Evolutionary conservation across 2,329 filamentous ascomycete species (phyloP), one percentile per base, ranked within the genome.

Genomic region (Esteya vermicola): DNA sequence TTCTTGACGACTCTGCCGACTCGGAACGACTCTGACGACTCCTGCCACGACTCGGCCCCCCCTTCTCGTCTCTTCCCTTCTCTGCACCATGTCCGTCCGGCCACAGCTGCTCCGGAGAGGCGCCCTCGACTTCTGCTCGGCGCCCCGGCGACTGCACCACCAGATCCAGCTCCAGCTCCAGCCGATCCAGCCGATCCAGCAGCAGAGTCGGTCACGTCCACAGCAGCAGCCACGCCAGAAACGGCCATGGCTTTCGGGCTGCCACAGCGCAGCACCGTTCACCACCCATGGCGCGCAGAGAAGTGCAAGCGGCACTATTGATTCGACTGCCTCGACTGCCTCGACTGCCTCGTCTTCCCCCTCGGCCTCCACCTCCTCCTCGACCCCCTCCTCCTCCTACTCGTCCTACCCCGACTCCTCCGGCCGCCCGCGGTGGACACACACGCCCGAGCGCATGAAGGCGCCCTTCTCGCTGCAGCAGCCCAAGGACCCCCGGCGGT

Each of bases 371-470:
- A n/a, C n/a, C n/a, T n/a, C n/a, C n/a, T n/a, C n/a, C n/a, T n/a
- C n/a, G n/a, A n/a, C n/a, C n/a, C n/a, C n/a, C n/a, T n/a, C n/a
- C n/a, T n/a, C n/a, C n/a, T n/a, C n/a, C n/a, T n/a, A n/a, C n/a
- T n/a, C n/a, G n/a, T n/a, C n/a, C 32, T 4, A 14, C 8, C 14
- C 27, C 9, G 28, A 16, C 22, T 8, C n/a, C 9, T 28, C 16
- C 13, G 40, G 47, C 4, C 46, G 49, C 48, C 79, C 80, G 38
- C 68, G 81, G 63, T 86, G 81, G 81, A 67, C 72, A 10, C 69
- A 77, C 52, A 86, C 81, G 8, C 81, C 81, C 9, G 62, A 70
- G 46, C 64, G 62, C 42, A 81, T 84, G 68, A 83, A 78, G 60
- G 78, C 78, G 4, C 74, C 77, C 1, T 72, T 84, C 64, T 78